phyloP scores from a whole-genome alignment of 2,329 filamentous ascomycete species.

The Aspergillus ibericus region DNA sequence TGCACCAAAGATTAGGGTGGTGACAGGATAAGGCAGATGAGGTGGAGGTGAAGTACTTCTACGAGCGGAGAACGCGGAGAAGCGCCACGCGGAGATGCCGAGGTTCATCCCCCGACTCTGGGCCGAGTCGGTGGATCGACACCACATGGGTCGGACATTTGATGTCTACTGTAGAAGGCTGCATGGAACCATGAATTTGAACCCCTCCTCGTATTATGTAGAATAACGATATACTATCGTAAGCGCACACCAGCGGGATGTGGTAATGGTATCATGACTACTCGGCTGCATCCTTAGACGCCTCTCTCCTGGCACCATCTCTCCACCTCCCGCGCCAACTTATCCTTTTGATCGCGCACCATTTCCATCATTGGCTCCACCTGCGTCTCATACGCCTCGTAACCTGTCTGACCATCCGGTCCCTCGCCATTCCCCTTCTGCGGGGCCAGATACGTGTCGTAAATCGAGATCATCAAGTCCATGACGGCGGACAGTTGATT shows the following conservation, averaged over 20 bases:
- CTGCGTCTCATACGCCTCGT: slow-evolving; percentile 33
- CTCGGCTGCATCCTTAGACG: slow-evolving; percentile 24
- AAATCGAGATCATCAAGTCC: slow-evolving; percentile 50
- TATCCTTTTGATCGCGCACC: slow-evolving; percentile 35
- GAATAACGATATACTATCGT: neutral
- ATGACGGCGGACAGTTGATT: slow-evolving; percentile 52
- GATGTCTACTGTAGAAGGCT: neutral
- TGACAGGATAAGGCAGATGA: too few species aligned
- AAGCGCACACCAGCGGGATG: neutral
- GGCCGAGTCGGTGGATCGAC: neutral
- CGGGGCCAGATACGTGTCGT: slow-evolving; percentile 40
- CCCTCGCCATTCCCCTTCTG: slow-evolving; percentile 24
- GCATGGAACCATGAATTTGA: neutral
- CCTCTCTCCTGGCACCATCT: slow-evolving; percentile 49
- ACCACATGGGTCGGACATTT: neutral
- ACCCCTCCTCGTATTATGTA: neutral
- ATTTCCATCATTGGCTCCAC: slow-evolving; percentile 41
- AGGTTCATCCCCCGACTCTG: neutral
- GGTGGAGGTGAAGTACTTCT: too few species aligned
- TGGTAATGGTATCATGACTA: neutral
- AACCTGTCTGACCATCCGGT: slow-evolving; percentile 4
- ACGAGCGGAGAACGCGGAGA: neutral
- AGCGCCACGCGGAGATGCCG: neutral
- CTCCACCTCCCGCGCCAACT: slow-evolving; percentile 43
- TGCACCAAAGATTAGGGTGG: too few species aligned